Percentiles rank a stretch among this genome's conserved stretches.
phyloP scores from a whole-genome alignment of 495 filamentous ascomycete genomes.

The Aspergillus bridgeri region DNA sequence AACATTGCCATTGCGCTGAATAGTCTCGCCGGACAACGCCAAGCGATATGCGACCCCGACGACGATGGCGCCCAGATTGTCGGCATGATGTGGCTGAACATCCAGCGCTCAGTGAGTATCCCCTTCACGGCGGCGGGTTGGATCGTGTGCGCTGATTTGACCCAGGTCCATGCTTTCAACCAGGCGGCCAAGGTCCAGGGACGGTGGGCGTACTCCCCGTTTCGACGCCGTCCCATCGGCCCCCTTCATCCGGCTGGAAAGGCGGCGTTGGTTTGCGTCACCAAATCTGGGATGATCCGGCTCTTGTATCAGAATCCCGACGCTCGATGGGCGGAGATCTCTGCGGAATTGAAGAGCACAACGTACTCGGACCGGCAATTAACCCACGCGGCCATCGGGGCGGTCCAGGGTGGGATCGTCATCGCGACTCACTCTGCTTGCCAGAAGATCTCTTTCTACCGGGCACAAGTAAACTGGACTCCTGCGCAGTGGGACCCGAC shows the following conservation, averaged over 20 bases:
- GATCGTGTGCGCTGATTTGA: constrained; percentile 1
- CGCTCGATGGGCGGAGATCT: constrained; percentile 62
- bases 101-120: constrained; percentile 50
- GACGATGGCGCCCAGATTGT: constrained; percentile 76
- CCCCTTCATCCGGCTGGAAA: constrained; percentile 67
- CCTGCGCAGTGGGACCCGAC: constrained; percentile 39
- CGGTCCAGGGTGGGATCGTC: constrained; percentile 64
- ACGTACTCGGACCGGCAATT: constrained; percentile 65
- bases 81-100: constrained; percentile 77
- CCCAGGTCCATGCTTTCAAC: constrained; percentile 49
- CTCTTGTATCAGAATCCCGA: constrained; percentile 69
- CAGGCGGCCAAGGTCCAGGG: constrained; percentile 48
- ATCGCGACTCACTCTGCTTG: constrained; percentile 64
- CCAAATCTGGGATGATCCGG: constrained; percentile 63
- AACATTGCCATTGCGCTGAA: constrained; percentile 62
- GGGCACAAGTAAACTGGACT: constrained; percentile 51
- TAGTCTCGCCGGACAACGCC: constrained; percentile 53
- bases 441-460: constrained; percentile 62
- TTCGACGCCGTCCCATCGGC: constrained; percentile 50
- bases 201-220: constrained; percentile 50
- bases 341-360: constrained; percentile 65
- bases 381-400: constrained; percentile 76
- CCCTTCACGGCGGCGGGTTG: too few relatives aligned
- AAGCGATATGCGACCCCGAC: constrained; percentile 54
- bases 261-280: constrained; percentile 67